Evolutionary conservation across 257 asterid genomes (phyloP), one percentile per base, ranked within the genome.

Genomic region (Ballota nigra): DNA sequence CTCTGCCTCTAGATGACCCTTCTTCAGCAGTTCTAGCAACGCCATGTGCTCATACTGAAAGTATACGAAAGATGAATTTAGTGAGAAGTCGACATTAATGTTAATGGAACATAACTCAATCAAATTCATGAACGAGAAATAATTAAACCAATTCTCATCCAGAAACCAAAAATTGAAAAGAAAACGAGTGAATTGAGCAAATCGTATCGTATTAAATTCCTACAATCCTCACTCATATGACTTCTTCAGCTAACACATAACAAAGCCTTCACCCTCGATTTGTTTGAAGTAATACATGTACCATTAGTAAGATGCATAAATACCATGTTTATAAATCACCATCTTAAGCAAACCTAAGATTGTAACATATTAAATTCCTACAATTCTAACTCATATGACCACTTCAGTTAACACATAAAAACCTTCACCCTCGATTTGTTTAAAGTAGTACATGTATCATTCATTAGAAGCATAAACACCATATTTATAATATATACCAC

Each of bases 1-100:
- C 70, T 89, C 93, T n/a, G 97, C 87, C 61, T 91, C 99, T 6
- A 69, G 3, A 77, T 91, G 97, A 1, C 99, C 99, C 73, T 91
- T 88, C 89, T 86, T 94, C 29, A 94, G 87, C 77, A 94, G 75
- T 52, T 87, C 97, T 33, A 89, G 83, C 84, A 94, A 65, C 77
- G 79, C 72, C 23, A 72, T 29, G 63, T 86, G 86, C 78, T 94
- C 98, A 8, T 89, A 94, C 99, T 93, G 86, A 36, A 64, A 43
- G 8, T 28, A 10, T 3, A 45, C 2, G 11, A 65, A 55, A 72
- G 34, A 24, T 26, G 8, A 43, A 40, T 65, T 29, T 20, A 63
- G 69, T 20, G 5, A 64, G 11, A 40, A 53, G 10, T 6, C 0
- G 34, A 12, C 10, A 31, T 47, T 8, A 24, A 31, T 3, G 55